Percentiles rank a stretch among this genome's conserved stretches.
Conservation (phyloP, 2,329 filamentous ascomycete genomes). For the Claviceps pazoutovae region DNA sequence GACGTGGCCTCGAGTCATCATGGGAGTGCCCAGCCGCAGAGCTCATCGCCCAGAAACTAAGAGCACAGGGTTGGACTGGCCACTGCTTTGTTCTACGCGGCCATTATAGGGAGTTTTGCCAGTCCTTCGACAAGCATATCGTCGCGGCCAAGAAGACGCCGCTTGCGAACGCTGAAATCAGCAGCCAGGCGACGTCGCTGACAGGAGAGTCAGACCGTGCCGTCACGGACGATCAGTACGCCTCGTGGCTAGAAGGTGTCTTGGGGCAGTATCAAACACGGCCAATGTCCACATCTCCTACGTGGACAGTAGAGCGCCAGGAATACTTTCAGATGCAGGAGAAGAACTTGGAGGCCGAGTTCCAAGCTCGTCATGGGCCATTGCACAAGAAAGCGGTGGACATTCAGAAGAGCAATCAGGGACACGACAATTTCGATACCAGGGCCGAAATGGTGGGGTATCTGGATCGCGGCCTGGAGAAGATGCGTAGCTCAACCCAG, state of each 20-base stretch:
- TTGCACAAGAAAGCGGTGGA: constrained; percentile 31
- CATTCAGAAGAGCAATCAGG: constrained; percentile 13
- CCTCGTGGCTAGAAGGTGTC: constrained; percentile 29
- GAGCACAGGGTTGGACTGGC: constrained; percentile 33
- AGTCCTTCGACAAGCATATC: constrained; percentile 37
- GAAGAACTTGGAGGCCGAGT: constrained; percentile 33
- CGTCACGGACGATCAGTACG: constrained; percentile 26
- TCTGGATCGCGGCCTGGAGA: constrained; percentile 31
- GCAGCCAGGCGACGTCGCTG: constrained; percentile 11
- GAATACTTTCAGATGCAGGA: constrained; percentile 31
- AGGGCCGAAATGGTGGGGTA: constrained; percentile 35
- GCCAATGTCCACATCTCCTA: constrained; percentile 23
- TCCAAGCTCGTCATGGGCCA: constrained; percentile 29
- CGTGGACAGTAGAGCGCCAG: constrained; percentile 25
- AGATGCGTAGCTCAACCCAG: constrained; percentile 22
- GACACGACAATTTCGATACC: constrained; percentile 26
- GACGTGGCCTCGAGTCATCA: constrained; percentile 32
- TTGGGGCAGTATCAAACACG: constrained; percentile 28
- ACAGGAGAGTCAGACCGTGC: constrained; percentile 11
- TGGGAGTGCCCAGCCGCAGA: constrained; percentile 38
- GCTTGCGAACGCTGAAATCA: constrained; percentile 25
- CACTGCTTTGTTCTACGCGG: constrained; percentile 41
- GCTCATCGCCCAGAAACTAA: constrained; percentile 30
- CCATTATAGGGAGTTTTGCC: constrained; percentile 40
- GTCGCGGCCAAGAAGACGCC: constrained; percentile 27